phyloP scores from a whole-genome alignment of 2,329 filamentous ascomycete species.

The Trichothecium roseum region DNA sequence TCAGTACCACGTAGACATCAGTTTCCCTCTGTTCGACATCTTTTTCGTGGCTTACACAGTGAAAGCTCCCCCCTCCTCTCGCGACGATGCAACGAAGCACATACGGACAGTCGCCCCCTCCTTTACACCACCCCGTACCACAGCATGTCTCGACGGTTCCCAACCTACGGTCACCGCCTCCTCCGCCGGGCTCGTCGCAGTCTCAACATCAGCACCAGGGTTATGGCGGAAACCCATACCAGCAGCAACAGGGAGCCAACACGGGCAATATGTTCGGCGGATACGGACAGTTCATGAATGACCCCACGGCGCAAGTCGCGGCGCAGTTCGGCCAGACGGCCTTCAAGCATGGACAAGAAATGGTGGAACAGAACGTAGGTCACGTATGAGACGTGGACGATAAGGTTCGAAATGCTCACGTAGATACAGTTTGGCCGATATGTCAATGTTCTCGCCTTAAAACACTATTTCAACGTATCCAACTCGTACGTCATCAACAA shows the following conservation, averaged over 20 bases:
- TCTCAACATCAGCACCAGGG: slow-evolving; percentile 52
- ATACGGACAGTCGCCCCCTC: slow-evolving; percentile 78
- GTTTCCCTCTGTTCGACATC: too few species aligned
- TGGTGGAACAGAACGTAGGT: slow-evolving; percentile 83
- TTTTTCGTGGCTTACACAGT: too few species aligned
- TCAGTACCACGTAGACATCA: too few species aligned
- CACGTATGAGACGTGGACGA: not conserved
- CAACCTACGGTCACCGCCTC: slow-evolving; percentile 87
- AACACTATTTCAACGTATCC: slow-evolving; percentile 99
- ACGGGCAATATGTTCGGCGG: slow-evolving; percentile 51
- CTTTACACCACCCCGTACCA: slow-evolving; percentile 87
- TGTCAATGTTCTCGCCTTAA: slow-evolving; percentile 84
- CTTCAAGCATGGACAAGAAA: slow-evolving; percentile 84
- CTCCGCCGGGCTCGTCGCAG: slow-evolving; percentile 62
- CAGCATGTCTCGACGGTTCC: slow-evolving; percentile 98
- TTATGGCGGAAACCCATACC: slow-evolving; percentile 51
- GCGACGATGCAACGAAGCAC: slow-evolving; percentile 72
- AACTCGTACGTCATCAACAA: slow-evolving; percentile 96
- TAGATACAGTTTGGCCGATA: slow-evolving; percentile 49
- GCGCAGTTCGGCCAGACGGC: slow-evolving; percentile 90
- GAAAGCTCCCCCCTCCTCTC: too few species aligned
- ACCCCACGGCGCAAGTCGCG: slow-evolving; percentile 89
- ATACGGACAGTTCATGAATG: slow-evolving; percentile 91
- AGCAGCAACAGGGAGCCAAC: slow-evolving; percentile 40
- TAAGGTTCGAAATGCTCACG: not conserved